Conservation (phyloP, 2,329 filamentous ascomycete genomes). For the Blumeriella jaapii region DNA sequence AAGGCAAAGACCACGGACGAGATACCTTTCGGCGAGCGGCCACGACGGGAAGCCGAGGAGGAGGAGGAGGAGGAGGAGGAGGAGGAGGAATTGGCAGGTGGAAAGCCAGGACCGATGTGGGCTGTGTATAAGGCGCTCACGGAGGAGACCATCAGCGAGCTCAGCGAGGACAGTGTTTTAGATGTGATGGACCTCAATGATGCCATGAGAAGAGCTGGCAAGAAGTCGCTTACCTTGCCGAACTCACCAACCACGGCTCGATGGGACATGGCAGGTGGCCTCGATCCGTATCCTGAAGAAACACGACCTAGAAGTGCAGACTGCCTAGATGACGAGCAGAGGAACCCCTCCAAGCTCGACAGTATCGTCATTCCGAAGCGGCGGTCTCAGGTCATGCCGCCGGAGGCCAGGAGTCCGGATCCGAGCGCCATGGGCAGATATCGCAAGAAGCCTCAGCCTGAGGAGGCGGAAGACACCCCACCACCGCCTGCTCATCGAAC, state of each 20-base stretch:
- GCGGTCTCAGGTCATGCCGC: constrained; percentile 9
- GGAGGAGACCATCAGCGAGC: constrained; percentile 3
- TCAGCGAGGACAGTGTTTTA: constrained; percentile 7
- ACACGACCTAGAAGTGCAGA: background rate
- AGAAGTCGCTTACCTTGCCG: constrained; percentile 12
- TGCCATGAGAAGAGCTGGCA: constrained; percentile 15
- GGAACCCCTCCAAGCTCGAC: background rate
- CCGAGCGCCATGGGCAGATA: constrained; percentile 6
- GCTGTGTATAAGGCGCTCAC: constrained; percentile 3
- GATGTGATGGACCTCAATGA: constrained; percentile 17
- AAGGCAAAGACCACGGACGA: constrained; percentile 9
- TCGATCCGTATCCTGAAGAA: constrained; percentile 1
- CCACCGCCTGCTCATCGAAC: constrained; percentile 24
- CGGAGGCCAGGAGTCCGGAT: constrained; percentile 15
- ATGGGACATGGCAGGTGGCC: constrained; percentile 5
- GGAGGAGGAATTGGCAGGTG: constrained; percentile 7
- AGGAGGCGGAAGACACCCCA: constrained; percentile 21
- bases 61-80: background rate
- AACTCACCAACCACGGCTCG: background rate
- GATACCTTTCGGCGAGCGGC: constrained; percentile 25
- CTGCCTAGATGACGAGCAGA: background rate
- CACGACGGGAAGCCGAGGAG: constrained; percentile 15
- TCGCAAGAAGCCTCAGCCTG: constrained; percentile 6
- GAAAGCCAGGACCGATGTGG: constrained; percentile 2
- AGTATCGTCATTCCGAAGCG: constrained; percentile 10